Evolutionary conservation across 164 flowering plant species (phyloP).

Genomic region (Annona squamosa): DNA sequence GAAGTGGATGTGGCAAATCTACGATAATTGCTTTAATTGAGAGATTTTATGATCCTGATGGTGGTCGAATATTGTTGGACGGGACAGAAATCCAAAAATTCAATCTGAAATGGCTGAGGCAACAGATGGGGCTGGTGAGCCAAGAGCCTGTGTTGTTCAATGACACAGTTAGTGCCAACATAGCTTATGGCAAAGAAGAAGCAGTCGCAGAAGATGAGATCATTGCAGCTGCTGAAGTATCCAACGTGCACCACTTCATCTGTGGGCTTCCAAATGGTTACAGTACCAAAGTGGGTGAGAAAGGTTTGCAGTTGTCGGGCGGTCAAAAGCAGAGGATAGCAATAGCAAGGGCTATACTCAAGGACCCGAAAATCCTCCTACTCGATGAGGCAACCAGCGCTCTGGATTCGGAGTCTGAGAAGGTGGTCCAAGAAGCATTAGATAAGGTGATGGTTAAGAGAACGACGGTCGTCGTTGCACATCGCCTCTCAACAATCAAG

Average conservation of each 20-base stretch:
- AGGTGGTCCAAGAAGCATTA: constrained; percentile 22
- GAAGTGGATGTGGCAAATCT: constrained; percentile 24
- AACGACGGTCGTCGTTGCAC: constrained; percentile 21
- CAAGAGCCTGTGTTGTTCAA: constrained; percentile 45
- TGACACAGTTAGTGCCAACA: constrained; percentile 20
- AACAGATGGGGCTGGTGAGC: constrained; percentile 69
- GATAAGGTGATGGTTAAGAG: constrained; percentile 18
- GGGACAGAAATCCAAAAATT: constrained; percentile 44
- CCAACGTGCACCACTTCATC: constrained; percentile 24
- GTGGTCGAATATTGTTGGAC: constrained; percentile 42
- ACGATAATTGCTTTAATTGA: constrained; percentile 52
- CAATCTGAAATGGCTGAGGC: constrained; percentile 54
- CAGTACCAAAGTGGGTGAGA: constrained; percentile 19
- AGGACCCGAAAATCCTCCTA: constrained; percentile 14
- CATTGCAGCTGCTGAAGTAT: constrained; percentile 17
- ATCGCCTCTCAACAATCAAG: constrained; percentile 15
- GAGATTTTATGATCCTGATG: constrained; percentile 47
- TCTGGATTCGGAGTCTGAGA: constrained; percentile 20
- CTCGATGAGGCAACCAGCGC: constrained; percentile 26
- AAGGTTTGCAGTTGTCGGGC: constrained; percentile 21
- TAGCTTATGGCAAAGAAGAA: constrained; percentile 26
- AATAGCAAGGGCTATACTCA: constrained; percentile 20
- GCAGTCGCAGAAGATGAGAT: constrained; percentile 20
- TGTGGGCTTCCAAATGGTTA: constrained; percentile 21
- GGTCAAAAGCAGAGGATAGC: constrained; percentile 26